A percentile compares a stretch with the other conserved stretches of the same genome.
phyloP scores from a whole-genome alignment of 1,284 basidiomycete species.

The Meripilus lineatus region DNA sequence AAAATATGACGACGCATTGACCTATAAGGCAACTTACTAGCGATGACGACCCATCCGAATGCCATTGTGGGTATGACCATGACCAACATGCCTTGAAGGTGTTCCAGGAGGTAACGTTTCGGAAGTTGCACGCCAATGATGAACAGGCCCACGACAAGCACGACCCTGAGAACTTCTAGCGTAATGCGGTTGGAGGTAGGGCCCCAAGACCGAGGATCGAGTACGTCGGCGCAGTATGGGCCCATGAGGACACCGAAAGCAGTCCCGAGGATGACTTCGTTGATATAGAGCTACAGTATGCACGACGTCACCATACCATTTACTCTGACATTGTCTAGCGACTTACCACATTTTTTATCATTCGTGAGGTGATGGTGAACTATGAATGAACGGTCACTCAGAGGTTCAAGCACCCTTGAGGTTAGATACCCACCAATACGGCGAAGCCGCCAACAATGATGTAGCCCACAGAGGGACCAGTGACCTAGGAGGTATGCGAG shows the following conservation, averaged over 20 bases:
- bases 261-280: conserved; percentile 91
- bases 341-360: conserved; percentile 64
- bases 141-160: conserved; percentile 67
- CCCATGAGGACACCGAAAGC: conserved; percentile 71
- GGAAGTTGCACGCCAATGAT: conserved; percentile 74
- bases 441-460: conserved; percentile 76
- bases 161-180: conserved; percentile 71
- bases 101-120: conserved; percentile 56
- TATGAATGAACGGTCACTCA: conserved; percentile 21
- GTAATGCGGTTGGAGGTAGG: conserved; percentile 54
- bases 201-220: conserved; percentile 81
- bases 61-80: conserved; percentile 80
- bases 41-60: conserved; percentile 68
- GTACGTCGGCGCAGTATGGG: conserved; percentile 70
- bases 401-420: neutral
- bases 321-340: too few relatives aligned
- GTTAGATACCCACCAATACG: conserved; percentile 43
- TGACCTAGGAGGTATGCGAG: conserved; percentile 35
- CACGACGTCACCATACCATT: neutral
- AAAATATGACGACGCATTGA: neutral
- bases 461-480: conserved; percentile 54
- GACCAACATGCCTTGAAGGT: conserved; percentile 51
- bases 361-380: conserved; percentile 74
- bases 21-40: conserved; percentile 35
- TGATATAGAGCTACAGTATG: conserved; percentile 70